These are phyloP conservation scores for Neofusicoccum parvum DNA, from an alignment of 2,329 filamentous ascomycete genomes.

Conservation along the genomic window DNA sequence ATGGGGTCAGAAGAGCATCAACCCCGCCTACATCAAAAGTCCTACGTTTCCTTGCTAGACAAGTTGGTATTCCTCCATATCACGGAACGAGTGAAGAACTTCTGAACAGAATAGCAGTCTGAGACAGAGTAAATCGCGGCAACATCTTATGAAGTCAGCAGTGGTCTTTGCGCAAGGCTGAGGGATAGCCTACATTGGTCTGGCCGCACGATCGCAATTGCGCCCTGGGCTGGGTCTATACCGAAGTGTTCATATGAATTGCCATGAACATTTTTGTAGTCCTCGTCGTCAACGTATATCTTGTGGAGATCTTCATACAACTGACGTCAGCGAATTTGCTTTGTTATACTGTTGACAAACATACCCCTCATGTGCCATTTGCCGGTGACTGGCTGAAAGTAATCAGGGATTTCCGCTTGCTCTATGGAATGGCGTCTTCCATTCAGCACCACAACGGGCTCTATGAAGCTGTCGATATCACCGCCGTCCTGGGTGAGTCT, in stretches of 20 bases:
- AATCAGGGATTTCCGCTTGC: conserved; percentile 55
- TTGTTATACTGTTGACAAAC: conserved; percentile 17
- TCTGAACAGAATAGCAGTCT: background rate
- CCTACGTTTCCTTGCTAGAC: too few species aligned
- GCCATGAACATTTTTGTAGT: conserved; percentile 43
- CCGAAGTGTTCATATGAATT: conserved; percentile 60
- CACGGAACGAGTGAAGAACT: background rate
- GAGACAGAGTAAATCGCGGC: background rate
- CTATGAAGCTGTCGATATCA: conserved; percentile 59
- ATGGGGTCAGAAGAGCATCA: too few species aligned
- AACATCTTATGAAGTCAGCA: background rate
- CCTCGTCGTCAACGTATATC: conserved; percentile 60
- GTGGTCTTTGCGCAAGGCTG: background rate
- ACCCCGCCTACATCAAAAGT: too few species aligned
- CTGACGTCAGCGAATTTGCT: background rate
- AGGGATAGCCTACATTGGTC: conserved; percentile 38
- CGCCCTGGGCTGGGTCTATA: conserved; percentile 42
- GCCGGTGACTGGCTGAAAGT: conserved; percentile 60
- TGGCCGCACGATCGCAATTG: conserved; percentile 58
- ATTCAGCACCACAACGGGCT: conserved; percentile 57
- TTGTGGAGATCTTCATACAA: conserved; percentile 57
- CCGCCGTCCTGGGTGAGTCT: conserved; percentile 46
- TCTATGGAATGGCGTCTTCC: conserved; percentile 53
- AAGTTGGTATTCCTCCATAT: too few species aligned
- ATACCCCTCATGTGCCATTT: conserved; percentile 58